phyloP scores from a whole-genome alignment of 2,329 filamentous ascomycete genomes.

The Penicillium sp. region DNA sequence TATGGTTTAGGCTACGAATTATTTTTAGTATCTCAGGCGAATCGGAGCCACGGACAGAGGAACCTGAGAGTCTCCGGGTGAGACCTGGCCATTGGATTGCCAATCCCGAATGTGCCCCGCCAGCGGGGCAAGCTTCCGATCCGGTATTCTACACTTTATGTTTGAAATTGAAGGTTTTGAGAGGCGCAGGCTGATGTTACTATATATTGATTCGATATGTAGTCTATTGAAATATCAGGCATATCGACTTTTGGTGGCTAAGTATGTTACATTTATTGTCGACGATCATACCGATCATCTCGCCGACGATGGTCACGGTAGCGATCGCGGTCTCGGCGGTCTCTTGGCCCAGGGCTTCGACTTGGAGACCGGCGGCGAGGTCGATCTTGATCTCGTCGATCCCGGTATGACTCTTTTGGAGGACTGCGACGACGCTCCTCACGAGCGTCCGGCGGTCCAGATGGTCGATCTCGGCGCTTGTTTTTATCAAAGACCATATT shows the following conservation, averaged over 20 bases:
- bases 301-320: constrained; percentile 34
- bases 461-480: constrained; percentile 39
- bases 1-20: constrained; percentile 6
- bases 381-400: constrained; percentile 35
- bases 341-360: constrained; percentile 27
- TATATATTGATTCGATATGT: neutral
- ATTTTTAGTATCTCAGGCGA: constrained; percentile 23
- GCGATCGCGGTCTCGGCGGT: constrained; percentile 33
- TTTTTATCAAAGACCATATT: constrained; percentile 71
- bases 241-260: neutral
- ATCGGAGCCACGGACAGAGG: constrained; percentile 5
- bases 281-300: constrained; percentile 29
- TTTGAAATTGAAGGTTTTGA: neutral
- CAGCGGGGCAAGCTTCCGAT: constrained; percentile 13
- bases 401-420: constrained; percentile 33
- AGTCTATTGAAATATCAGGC: neutral
- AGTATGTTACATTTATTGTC: constrained; percentile 14
- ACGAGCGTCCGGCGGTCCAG: constrained; percentile 7
- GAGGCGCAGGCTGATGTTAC: neutral
- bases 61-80: constrained; percentile 10
- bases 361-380: constrained; percentile 41
- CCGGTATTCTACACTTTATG: neutral
- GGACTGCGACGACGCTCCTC: constrained; percentile 46
- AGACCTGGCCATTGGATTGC: constrained; percentile 21
- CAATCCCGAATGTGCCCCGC: constrained; percentile 7